A percentile compares a stretch with the other conserved stretches of the same genome.
These are phyloP conservation scores for Malbranchea cinnamomea DNA, from an alignment of 2,329 filamentous ascomycete genomes.

Conservation along the genomic window DNA sequence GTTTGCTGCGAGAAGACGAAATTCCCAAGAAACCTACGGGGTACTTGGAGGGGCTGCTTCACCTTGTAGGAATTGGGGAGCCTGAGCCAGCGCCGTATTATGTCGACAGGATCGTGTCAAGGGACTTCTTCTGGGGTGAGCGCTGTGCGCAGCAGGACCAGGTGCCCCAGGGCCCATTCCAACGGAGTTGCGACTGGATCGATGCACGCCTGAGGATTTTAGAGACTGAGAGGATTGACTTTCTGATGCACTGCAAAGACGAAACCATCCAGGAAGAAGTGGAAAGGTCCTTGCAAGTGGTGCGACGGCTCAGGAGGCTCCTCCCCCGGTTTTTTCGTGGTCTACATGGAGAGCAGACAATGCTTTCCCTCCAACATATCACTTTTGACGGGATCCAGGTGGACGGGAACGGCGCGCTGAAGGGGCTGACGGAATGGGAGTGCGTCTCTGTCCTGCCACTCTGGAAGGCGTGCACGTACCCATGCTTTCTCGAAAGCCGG, in stretches of 20 bases:
- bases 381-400: conserved; percentile 28
- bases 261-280: conserved; percentile 16
- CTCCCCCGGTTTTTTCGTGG: conserved; percentile 18
- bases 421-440: conserved; percentile 31
- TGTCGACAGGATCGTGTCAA: conserved; percentile 18
- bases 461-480: conserved; percentile 22
- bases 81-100: neutral
- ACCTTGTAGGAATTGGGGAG: neutral
- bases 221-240: conserved; percentile 8
- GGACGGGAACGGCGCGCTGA: conserved; percentile 21
- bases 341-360: conserved; percentile 15
- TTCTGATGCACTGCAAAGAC: conserved; percentile 5
- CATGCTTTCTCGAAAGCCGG: conserved; percentile 19
- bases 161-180: conserved; percentile 18
- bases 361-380: conserved; percentile 26
- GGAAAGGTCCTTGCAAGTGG: conserved; percentile 13
- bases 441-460: conserved; percentile 27
- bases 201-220: conserved; percentile 14
- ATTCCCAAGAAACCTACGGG: neutral
- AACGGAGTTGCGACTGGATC: conserved; percentile 19
- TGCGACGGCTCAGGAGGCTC: conserved; percentile 16
- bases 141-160: conserved; percentile 18
- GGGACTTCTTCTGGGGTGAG: conserved; percentile 21
- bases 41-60: neutral
- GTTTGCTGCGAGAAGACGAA: no score